Evolutionary conservation across 1,284 basidiomycete genomes (phyloP), one percentile per base, ranked within the genome.

Genomic region (Prillingera fragicola): DNA sequence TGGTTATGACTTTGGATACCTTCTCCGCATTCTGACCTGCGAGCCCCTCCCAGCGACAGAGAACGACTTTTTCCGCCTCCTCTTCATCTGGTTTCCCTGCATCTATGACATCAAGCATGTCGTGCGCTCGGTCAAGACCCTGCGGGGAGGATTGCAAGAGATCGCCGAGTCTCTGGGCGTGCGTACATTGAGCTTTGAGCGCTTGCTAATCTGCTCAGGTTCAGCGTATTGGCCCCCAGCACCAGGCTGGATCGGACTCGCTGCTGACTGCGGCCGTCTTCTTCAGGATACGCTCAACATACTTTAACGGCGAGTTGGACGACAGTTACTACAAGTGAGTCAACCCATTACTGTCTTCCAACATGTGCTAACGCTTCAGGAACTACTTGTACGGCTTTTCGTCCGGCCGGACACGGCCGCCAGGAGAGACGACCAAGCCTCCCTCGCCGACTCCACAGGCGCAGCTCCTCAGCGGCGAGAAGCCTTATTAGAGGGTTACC

Each of bases 1-100:
- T 67, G 95, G 94, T 24, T 98, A 98, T 72, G 94, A 99, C 72
- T 98, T 99, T 74, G 94, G 95, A 17, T 99, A 98, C 69, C 85
- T 98, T 58, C 83, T 99, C 70, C 95, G 95, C 70, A 80, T 97
- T 39, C 79, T 99, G 38, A 96, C 92, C 1, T 85, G 82, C 55
- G 77, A 84, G 60, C 86, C 89, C 33, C 73, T 98, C 51, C 95
- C 95, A 3, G 80, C 84, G 22, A 82, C 83, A 19, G 95, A 99
- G 73, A 82, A 86, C 53, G 80, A 82, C 15, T 98, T 98, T 73
- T 96, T 97, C 68, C 80, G 87, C 39, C 78, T 87, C 38, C 78
- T 98, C 22, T 79, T 78, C 53, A 83, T 83, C 57, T 98, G 94
- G 94, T 98, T 99, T 73, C 94, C 94, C 0, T 85, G 83, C 46